These are phyloP conservation scores for Cronartium quercuum DNA, from an alignment of 1,284 basidiomycete genomes.

Conservation along the genomic window DNA sequence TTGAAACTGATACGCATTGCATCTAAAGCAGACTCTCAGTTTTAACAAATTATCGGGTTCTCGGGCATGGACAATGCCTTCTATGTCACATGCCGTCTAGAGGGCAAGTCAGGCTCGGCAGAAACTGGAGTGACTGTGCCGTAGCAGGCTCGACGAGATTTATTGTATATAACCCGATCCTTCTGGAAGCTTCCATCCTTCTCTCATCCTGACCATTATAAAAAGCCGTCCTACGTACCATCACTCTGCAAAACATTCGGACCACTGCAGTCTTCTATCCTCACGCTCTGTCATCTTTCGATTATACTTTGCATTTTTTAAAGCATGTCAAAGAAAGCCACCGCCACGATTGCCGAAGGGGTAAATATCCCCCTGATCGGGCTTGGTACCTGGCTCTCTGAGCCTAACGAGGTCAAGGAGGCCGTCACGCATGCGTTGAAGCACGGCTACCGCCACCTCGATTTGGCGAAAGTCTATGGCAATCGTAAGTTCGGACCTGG, in stretches of 20 bases:
- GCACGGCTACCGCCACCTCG: constrained; percentile 34
- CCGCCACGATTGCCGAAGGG: background rate
- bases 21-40: too few relatives aligned
- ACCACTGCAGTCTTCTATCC: background rate
- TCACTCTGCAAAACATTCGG: background rate
- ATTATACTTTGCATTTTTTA: background rate
- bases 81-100: too few relatives aligned
- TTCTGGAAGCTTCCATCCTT: background rate
- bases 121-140: too few relatives aligned
- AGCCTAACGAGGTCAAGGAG: constrained; percentile 35
- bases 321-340: background rate
- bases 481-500: constrained; percentile 16
- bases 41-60: too few relatives aligned
- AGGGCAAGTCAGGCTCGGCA: too few relatives aligned
- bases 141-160: background rate
- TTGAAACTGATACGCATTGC: too few relatives aligned
- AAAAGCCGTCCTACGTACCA: background rate
- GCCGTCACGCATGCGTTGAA: constrained; percentile 38
- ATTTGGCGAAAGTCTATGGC: constrained; percentile 34
- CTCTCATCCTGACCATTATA: background rate
- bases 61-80: too few relatives aligned
- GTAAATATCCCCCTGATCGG: constrained; percentile 34
- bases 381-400: constrained; percentile 36
- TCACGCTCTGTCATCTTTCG: background rate
- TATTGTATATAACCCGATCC: background rate